A percentile compares a stretch with the other conserved stretches of the same genome.
phyloP scores from a whole-genome alignment of 2,329 filamentous ascomycete genomes.

The Colletotrichum musicola region DNA sequence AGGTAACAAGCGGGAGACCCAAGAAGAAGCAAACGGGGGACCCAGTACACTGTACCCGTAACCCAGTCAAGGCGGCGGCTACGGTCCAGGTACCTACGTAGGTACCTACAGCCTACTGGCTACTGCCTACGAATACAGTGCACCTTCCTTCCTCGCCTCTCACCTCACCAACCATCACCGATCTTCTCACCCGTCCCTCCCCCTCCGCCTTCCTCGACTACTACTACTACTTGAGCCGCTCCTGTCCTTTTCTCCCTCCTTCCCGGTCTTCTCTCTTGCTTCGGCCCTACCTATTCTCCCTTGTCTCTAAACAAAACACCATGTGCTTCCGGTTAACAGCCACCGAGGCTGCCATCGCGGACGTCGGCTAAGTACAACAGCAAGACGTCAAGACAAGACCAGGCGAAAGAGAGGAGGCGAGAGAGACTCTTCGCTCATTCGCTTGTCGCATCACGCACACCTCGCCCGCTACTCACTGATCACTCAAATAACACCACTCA shows the following conservation, averaged over 20 bases:
- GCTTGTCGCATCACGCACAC: not conserved
- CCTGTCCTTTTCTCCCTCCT: not conserved
- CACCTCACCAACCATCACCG: slow-evolving; percentile 33
- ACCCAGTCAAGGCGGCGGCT: slow-evolving; percentile 7
- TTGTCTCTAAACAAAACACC: slow-evolving; percentile 14
- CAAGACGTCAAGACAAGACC: slow-evolving; percentile 8
- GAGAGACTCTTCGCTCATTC: not conserved
- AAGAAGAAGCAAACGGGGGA: slow-evolving; percentile 1
- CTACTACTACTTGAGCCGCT: slow-evolving; percentile 4
- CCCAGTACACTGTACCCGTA: not conserved
- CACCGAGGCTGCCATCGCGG: slow-evolving; percentile 35
- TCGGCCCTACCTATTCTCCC: not conserved
- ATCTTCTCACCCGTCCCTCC: slow-evolving; percentile 8
- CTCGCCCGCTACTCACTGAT: no score
- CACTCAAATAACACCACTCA: no score
- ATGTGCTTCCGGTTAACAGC: slow-evolving; percentile 34
- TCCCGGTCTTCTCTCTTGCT: not conserved
- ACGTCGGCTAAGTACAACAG: slow-evolving; percentile 31
- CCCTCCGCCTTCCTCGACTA: slow-evolving; percentile 4
- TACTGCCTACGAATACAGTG: no score
- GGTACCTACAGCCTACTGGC: no score
- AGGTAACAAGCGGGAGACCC: slow-evolving; percentile 7
- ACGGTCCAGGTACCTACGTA: no score
- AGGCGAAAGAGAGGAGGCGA: no score
- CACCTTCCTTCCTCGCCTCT: no score